Evolutionary conservation across 257 asterid genomes (phyloP).

Genomic region (Mentha longifolia): DNA sequence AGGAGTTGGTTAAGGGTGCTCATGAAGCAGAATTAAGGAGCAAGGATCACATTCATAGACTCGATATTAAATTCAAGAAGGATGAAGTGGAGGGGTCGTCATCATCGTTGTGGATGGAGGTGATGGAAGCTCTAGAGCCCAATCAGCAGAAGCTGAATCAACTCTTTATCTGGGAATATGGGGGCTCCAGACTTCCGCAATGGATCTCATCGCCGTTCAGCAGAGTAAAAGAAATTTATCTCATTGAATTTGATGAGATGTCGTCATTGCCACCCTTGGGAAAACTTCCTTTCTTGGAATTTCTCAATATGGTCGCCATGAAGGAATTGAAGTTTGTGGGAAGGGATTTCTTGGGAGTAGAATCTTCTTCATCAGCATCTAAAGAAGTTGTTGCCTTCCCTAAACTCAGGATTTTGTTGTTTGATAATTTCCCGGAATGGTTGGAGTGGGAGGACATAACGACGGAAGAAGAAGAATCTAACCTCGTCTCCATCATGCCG

Average conservation of each 20-base stretch:
- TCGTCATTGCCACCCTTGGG: constrained; percentile 1
- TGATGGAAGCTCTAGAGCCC: background rate
- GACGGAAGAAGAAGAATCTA: constrained; percentile 19
- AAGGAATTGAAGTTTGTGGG: background rate
- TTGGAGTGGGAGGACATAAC: constrained; percentile 38
- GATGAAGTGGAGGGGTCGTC: no score
- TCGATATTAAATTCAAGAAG: no score
- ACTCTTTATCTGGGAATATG: background rate
- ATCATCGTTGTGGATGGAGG: no score
- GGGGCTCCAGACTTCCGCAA: background rate
- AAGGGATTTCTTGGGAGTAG: constrained; percentile 31
- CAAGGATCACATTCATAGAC: no score
- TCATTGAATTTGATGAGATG: background rate
- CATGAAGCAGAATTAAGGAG: constrained; percentile 26
- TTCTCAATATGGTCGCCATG: background rate
- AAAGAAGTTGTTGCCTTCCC: constrained; percentile 21
- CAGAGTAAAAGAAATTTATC: background rate
- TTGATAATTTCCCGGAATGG: constrained; percentile 27
- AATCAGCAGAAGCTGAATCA: constrained; percentile 20
- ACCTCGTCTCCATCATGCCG: constrained; percentile 1
- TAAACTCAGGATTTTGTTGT: constrained; percentile 19
- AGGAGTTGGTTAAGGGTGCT: constrained; percentile 16
- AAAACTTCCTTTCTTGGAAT: background rate
- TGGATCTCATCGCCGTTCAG: background rate
- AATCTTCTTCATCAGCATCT: background rate